Evolutionary conservation across 345 rosid species (phyloP).

Genomic region (Linum tenue): DNA sequence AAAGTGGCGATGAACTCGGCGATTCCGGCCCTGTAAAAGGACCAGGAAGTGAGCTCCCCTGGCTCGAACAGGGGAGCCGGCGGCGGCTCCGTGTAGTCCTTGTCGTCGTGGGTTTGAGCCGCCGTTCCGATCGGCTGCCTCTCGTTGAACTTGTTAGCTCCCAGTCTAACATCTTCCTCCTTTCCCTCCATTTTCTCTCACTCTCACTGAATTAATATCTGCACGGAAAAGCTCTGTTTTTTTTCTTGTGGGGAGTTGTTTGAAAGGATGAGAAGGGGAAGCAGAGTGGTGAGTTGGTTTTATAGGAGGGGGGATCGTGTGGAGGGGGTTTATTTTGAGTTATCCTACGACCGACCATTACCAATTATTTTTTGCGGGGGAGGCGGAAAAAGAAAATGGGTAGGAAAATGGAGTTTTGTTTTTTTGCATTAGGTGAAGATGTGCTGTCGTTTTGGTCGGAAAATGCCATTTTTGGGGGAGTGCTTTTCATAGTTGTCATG

Average conservation of each 20-base stretch:
- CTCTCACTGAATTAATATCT: too few relatives aligned
- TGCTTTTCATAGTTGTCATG: too few relatives aligned
- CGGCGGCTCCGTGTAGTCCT: slow-evolving; percentile 11
- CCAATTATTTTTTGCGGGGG: background rate
- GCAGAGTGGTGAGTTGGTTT: background rate
- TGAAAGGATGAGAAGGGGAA: background rate
- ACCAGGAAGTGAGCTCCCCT: slow-evolving; percentile 10
- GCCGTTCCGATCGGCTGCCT: slow-evolving; percentile 12
- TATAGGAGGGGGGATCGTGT: background rate
- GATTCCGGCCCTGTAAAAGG: slow-evolving; percentile 9
- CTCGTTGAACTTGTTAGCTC: slow-evolving; percentile 13
- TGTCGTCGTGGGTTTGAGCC: slow-evolving; percentile 9
- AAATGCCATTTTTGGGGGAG: background rate
- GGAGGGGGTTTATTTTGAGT: background rate
- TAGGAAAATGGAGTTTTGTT: too few relatives aligned
- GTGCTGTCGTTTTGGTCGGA: background rate
- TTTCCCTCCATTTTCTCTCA: slow-evolving; percentile 3
- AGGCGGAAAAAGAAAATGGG: background rate
- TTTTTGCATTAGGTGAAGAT: background rate
- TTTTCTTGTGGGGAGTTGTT: background rate
- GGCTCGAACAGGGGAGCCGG: slow-evolving; percentile 13
- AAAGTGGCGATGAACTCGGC: slow-evolving; percentile 11
- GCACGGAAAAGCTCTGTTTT: background rate
- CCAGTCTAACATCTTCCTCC: slow-evolving; percentile 7
- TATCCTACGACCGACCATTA: slow-evolving; percentile 1